phyloP scores from a whole-genome alignment of 257 asterid species.

The Jaltomata sinuosa region DNA sequence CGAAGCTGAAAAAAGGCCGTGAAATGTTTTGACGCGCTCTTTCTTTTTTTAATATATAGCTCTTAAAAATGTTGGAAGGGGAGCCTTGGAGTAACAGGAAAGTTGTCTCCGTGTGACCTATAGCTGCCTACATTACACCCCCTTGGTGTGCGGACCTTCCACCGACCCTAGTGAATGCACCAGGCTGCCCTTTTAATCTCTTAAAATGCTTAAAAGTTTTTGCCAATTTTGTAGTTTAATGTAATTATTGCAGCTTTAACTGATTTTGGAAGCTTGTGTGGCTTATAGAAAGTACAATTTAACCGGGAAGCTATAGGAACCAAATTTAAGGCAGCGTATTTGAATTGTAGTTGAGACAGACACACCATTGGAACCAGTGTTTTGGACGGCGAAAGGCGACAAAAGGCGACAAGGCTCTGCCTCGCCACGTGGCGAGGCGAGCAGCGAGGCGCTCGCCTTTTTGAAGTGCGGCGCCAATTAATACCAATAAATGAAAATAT shows the following conservation, averaged over 20 bases:
- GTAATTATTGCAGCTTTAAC: not conserved
- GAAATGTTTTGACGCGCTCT: not conserved
- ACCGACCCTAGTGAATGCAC: not conserved
- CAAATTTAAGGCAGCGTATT: not conserved
- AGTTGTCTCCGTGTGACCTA: not conserved
- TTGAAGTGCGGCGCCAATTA: no score
- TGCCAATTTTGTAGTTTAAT: not conserved
- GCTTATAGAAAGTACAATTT: not conserved
- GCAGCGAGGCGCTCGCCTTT: no score
- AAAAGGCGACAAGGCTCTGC: no score
- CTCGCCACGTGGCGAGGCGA: no score
- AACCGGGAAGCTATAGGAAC: not conserved
- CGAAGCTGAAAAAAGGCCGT: not conserved
- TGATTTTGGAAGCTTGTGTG: not conserved
- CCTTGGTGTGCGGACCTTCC: not conserved
- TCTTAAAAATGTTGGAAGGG: not conserved
- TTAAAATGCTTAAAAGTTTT: not conserved
- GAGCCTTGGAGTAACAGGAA: not conserved
- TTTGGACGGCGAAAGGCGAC: no score
- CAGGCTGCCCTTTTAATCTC: not conserved
- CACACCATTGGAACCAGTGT: not conserved
- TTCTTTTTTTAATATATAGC: not conserved
- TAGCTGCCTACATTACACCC: not conserved
- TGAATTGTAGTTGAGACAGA: not conserved
- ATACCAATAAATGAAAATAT: no score